phyloP scores from a whole-genome alignment of 495 filamentous ascomycete species.

The Rostrohypoxylon terebratum region DNA sequence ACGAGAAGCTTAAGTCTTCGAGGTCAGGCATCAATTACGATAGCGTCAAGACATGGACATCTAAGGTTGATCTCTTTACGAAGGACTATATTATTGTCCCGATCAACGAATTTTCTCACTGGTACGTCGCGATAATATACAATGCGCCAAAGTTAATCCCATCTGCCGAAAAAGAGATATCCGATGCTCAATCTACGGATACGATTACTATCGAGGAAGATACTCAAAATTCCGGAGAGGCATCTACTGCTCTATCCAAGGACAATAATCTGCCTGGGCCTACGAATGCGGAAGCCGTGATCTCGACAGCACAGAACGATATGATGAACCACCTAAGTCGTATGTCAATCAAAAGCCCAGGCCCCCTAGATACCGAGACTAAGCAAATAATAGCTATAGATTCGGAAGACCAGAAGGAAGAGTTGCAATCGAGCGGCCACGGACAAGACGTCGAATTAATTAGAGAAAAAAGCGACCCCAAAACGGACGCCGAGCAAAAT shows the following conservation, averaged over 20 bases:
- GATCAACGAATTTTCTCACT: constrained; percentile 87
- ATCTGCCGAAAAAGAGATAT: constrained; percentile 41
- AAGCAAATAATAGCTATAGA: constrained; percentile 29
- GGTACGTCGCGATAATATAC: constrained; percentile 97
- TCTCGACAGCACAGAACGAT: constrained; percentile 20
- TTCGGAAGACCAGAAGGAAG: constrained; percentile 18
- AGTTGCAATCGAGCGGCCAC: not conserved
- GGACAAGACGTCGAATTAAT: constrained; percentile 26
- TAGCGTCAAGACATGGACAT: constrained; percentile 88
- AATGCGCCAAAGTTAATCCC: constrained; percentile 73
- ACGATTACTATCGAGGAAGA: constrained; percentile 33
- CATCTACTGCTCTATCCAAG: constrained; percentile 4
- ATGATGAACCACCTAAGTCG: constrained; percentile 40
- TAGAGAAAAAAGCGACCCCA: constrained; percentile 14
- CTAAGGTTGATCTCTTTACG: constrained; percentile 83
- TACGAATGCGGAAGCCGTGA: not conserved
- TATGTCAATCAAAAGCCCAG: constrained; percentile 45
- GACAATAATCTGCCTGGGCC: constrained; percentile 13
- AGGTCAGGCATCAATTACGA: constrained; percentile 78
- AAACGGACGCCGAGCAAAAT: constrained; percentile 25
- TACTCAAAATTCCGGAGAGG: constrained; percentile 14
- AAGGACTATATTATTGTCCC: constrained; percentile 93
- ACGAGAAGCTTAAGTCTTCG: constrained; percentile 71
- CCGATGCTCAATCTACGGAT: constrained; percentile 32
- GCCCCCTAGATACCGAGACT: constrained; percentile 17